Base-by-base conservation (phyloP, 148 eudicot species). In the Gaultheria prostrata region DNA sequence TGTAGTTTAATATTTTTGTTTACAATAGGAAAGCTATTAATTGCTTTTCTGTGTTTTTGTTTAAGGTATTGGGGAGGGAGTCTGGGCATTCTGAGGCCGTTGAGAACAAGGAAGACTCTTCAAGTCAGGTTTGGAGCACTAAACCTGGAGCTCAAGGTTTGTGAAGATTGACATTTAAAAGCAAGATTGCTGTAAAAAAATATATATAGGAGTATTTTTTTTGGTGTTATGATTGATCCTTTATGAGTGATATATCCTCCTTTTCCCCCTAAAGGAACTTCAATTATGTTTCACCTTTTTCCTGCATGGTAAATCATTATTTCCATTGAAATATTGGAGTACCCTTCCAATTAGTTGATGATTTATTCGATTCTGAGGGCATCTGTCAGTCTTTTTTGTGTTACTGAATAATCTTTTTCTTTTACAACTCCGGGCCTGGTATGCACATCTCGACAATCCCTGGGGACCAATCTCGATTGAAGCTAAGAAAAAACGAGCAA, bases 51-150 rank as follows among this genome's bases (percentile, higher is more conserved):
- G 8, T 0, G 30, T 35, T 70, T 14, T 14, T 65, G 13, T 28
- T 76, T 65, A 24, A 85, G 87, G 87, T 20, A 35, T 24, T 48
- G 18, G 84, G 87, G 28, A 85, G 81, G n/a, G 87, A 81, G 51
- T 50, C 81, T 14, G 0, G 48, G 15, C 76, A 14, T 24, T 13
- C 75, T 14, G 63, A 80, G 65, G 6, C 65, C 1, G 17, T 6
- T 61, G 80, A 61, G 28, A 85, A 59, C 70, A 76, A 80, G 86
- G 74, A 72, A 30, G 61, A 33, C 83, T 76, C 76, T 61, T 65
- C 54, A 35, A 49, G n/a, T 50, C 69, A 82, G 32, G 78, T 35
- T 82, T 73, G 53, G 70, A 54, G 56, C 32, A 43, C 24, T 33
- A 82, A 82, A 82, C 45, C 50, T 54, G 84, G 79, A 82, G 10